These are phyloP conservation scores for Penicillium occitanis DNA, from an alignment of 2,329 filamentous ascomycete species.

Conservation along the genomic window DNA sequence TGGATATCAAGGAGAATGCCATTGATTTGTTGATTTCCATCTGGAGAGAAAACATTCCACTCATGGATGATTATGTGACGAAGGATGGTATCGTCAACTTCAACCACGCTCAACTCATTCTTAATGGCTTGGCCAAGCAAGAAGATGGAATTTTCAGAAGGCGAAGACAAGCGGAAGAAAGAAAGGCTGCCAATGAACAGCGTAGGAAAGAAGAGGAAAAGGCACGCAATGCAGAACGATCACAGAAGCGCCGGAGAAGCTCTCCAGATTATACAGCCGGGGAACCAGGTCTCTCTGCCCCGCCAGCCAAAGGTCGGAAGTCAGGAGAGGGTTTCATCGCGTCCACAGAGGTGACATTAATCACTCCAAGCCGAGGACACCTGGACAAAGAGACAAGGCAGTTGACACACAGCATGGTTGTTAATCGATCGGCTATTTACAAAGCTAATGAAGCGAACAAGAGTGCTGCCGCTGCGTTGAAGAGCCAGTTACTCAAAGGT, in stretches of 20 bases:
- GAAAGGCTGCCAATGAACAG: slow-evolving; percentile 75
- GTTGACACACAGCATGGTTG: slow-evolving; percentile 83
- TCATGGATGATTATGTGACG: slow-evolving; percentile 94
- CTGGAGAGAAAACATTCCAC: slow-evolving; percentile 87
- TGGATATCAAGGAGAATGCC: slow-evolving; percentile 95
- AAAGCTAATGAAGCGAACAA: slow-evolving; percentile 84
- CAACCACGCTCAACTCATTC: slow-evolving; percentile 79
- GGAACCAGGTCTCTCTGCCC: slow-evolving; percentile 28
- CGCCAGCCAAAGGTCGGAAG: slow-evolving; percentile 29
- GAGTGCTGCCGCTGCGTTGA: slow-evolving; percentile 85
- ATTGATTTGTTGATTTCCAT: slow-evolving; percentile 97
- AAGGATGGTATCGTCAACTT: slow-evolving; percentile 93
- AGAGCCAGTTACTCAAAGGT: slow-evolving; percentile 67
- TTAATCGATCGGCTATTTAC: slow-evolving; percentile 66
- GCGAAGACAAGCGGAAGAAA: slow-evolving; percentile 81
- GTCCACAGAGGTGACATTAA: slow-evolving; percentile 55
- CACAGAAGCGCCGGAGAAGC: slow-evolving; percentile 45
- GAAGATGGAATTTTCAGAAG: slow-evolving; percentile 92
- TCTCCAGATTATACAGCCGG: slow-evolving; percentile 49
- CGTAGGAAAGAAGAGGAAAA: slow-evolving; percentile 71
- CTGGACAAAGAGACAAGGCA: slow-evolving; percentile 58
- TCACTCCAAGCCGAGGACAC: slow-evolving; percentile 55
- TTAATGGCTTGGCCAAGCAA: slow-evolving; percentile 84
- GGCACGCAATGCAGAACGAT: slow-evolving; percentile 48
- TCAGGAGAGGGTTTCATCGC: slow-evolving; percentile 35